Evolutionary conservation across 768 basidiomycete genomes (phyloP), one percentile per base, ranked within the genome.

Genomic region (Auriscalpium vulgare): DNA sequence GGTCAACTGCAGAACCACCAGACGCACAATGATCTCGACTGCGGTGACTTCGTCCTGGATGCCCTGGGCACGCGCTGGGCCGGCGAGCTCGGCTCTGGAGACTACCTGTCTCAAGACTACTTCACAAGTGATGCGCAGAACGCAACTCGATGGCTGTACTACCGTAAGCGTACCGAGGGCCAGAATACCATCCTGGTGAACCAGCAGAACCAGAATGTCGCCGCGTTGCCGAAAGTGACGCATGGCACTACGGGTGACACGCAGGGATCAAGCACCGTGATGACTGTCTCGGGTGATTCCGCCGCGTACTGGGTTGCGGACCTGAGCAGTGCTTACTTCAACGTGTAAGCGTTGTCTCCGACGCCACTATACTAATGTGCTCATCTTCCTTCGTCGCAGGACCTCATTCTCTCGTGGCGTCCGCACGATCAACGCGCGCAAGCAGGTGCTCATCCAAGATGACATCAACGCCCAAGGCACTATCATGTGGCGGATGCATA

Each of bases 141-240:
- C 57, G 78, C 84, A 48, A 68, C 73, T 21, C 79, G 95, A 54
- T 98, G 94, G 95, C 64, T 80, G 59, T 98, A 97, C 74, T 99
- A 97, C 78, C 81, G 95, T 67, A 98, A 95, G 78, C 83, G 85
- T 73, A 97, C 95, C 4, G 92, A 95, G 71, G 97, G 97, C 2
- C 97, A 99, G 75, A 99, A 98, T 75, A 94, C 93, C 6, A 77
- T 99, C 59, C 65, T 95, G 53, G 78, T 97, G 61, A 79, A 79
- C 62, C 73, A 75, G 59, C 67, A 71, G 36, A 97, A 98, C 74
- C 97, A 99, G 72, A 78, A 84, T 57, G 90, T 97, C 47, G 68
- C 73, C 16, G 82, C 80, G 17, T 75, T 79, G 4, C 88, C 92
- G 0, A 81, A 73, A 9, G 66, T 74, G 19, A 76, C 76, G n/a